Base-by-base conservation (phyloP, 768 basidiomycete genomes). In the Amanita polypyramis region DNA sequence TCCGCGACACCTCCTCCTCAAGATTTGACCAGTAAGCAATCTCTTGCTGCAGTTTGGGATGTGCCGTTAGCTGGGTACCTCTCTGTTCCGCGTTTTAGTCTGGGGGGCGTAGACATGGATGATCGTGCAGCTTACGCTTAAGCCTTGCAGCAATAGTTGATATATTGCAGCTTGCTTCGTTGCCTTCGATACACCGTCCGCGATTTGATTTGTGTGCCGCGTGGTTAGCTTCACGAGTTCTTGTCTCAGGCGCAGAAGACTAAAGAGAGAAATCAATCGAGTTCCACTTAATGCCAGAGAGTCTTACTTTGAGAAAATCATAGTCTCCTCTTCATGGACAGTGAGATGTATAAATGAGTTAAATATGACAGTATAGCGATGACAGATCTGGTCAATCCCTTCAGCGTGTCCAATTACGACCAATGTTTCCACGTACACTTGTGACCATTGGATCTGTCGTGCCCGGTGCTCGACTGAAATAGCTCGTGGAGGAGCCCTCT, bases 241-340 rank as follows among this genome's bases (percentile, higher is more conserved):
- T 55, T 84, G 80, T 33, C 93, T 80, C 42, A 97, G 62, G n/a
- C 92, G 84, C 11, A 81, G 68, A 44, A 96, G 69, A 59, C 95
- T 98, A 51, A 9, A 43, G 47, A 46, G 34, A 27, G 25, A 44
- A 40, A 1, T 27, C 30, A 36, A 45, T 55, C 12, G 9, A 12
- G 19, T 10, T 27, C 25, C 12, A 35, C 2, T 3, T 4, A 17
- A 9, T 4, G 8, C 5, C n/a, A 27, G 3, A 11, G 11, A 8
- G 25, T 60, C 80, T 55, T 58, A 95, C 95, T 93, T 93, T 19
- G 85, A 80, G 58, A 96, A 96, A 40, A 98, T 86, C 93, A 97
- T 96, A 7, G 89, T 89, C 61, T 96, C 94, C 55, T 96, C 91
- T 35, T 80, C 83, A 51, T 87, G 83, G 33, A 76, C 76, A 2